Evolutionary conservation across 768 basidiomycete species (phyloP), one percentile per base, ranked within the genome.

Genomic region (Tylopilus rubrobrunneus): DNA sequence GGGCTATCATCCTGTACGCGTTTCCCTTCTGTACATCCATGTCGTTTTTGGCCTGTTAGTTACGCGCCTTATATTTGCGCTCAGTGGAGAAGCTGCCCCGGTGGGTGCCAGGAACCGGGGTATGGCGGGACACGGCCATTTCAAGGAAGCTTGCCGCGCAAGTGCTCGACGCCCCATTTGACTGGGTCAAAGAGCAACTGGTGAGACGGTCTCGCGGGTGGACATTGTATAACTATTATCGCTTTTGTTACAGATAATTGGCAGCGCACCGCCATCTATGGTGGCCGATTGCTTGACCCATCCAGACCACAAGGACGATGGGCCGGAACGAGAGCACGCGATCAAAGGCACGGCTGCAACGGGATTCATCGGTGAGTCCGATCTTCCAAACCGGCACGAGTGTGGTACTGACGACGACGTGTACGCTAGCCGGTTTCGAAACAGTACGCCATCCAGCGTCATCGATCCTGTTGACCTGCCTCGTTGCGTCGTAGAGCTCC

Each of bases 261-360:
- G 62, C 1, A 51, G 37, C 17, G 57, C 67, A 7, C 58, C 58
- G 15, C 56, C 60, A 2, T 70, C 64, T 7, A 53, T 70, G 54
- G 69, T 70, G 10, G 57, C 64, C 7, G 63, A 65, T 40, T 64
- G 55, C 34, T 45, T 70, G 42, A 23, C 36, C 3, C 48, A 59
- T 40, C 45, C 61, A 2, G 57, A 68, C 25, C 48, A 58, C 46
- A 59, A 52, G 15, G 56, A 55, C 1, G 59, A 67, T 45, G 27
- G 29, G 10, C 12, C 45, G 7, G 53, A 45, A 25, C 60, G 60
- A 48, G 69, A 66, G 28, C 5, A 55, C 7, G 59, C 62, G n/a
- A 68, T 70, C 44, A 68, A 68, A 48, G 49, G 58, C 5, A 44
- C 58, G 1, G 68, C 69, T 10, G 67, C 29, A 7, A 31, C 29